Percentiles rank a stretch among this genome's conserved stretches.
Evolutionary conservation across 2,329 filamentous ascomycete genomes (phyloP).

Genomic region (Ampelomyces quisqualis): DNA sequence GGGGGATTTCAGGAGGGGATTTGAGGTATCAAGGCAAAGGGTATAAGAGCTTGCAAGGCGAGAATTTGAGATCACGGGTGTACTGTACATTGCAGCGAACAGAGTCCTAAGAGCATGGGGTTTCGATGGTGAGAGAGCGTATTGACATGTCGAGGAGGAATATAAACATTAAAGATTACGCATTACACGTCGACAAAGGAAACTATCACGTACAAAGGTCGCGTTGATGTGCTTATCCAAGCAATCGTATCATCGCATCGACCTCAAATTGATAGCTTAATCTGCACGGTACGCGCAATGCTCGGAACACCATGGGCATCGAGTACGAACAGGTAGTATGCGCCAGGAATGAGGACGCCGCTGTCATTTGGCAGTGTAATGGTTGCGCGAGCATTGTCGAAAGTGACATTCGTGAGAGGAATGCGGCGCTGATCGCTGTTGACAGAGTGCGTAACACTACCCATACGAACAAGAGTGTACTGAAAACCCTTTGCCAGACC

Average conservation of each 20-base stretch:
- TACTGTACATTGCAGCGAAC: too few relatives aligned
- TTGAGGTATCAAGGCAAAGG: too few relatives aligned
- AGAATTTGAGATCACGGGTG: too few relatives aligned
- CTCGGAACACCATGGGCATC: slow-evolving; percentile 23
- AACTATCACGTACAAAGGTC: too few relatives aligned
- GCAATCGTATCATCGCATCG: not conserved
- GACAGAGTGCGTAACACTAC: slow-evolving; percentile 32
- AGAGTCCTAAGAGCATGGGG: too few relatives aligned
- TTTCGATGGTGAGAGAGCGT: too few relatives aligned
- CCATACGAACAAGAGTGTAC: slow-evolving; percentile 26
- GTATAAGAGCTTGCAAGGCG: too few relatives aligned
- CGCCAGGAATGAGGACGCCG: slow-evolving; percentile 25
- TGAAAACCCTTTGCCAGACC: slow-evolving; percentile 8
- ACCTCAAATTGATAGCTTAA: slow-evolving; percentile 10
- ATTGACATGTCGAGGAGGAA: too few relatives aligned
- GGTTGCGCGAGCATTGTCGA: slow-evolving; percentile 10
- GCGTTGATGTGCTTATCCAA: too few relatives aligned
- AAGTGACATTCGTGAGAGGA: slow-evolving; percentile 15
- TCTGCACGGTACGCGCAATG: slow-evolving; percentile 21
- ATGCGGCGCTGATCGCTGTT: slow-evolving; percentile 33
- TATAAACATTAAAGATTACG: too few relatives aligned
- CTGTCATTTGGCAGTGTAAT: slow-evolving; percentile 24
- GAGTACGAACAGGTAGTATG: slow-evolving; percentile 28
- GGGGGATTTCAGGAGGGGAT: too few relatives aligned
- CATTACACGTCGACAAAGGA: too few relatives aligned